A percentile compares a stretch with the other conserved stretches of the same genome.
Conservation (phyloP, 2,329 filamentous ascomycete genomes). For the Dactylellina drechsleri region DNA sequence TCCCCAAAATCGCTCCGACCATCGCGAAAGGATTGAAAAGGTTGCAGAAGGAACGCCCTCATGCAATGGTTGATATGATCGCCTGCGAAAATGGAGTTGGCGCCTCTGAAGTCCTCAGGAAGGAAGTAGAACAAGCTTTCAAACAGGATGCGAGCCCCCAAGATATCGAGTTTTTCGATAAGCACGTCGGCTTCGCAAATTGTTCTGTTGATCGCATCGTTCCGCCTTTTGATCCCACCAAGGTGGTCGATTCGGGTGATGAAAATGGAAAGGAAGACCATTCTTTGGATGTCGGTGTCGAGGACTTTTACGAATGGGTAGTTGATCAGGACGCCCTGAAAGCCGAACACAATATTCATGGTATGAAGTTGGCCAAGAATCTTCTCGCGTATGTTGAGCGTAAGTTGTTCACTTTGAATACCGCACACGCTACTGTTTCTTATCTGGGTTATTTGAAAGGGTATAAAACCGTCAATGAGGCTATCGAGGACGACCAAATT, state of each 20-base stretch:
- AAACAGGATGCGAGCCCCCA: constrained; percentile 47
- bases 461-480: constrained; percentile 89
- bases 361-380: constrained; percentile 92
- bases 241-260: constrained; percentile 62
- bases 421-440: constrained; percentile 91
- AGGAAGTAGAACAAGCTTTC: constrained; percentile 56
- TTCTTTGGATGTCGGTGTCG: constrained; percentile 88
- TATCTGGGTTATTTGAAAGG: constrained; percentile 91
- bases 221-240: constrained; percentile 73
- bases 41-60: constrained; percentile 67
- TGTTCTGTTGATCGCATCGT: constrained; percentile 98
- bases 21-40: constrained; percentile 93
- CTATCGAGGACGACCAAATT: constrained; percentile 82
- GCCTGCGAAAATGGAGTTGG: constrained; percentile 98
- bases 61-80: constrained; percentile 84
- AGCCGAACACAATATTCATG: constrained; percentile 78
- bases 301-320: constrained; percentile 99
- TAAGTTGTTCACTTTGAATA: constrained; percentile 99
- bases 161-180: constrained; percentile 61
- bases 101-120: constrained; percentile 71
- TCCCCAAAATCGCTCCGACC: constrained; percentile 94
- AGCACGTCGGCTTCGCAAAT: constrained; percentile 90
- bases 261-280: constrained; percentile 63
- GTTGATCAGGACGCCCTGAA: constrained; percentile 89
- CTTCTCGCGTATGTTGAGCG: constrained; percentile 96